Evolutionary conservation across 768 basidiomycete genomes (phyloP), one percentile per base, ranked within the genome.

Genomic region (Suillus occidentalis): DNA sequence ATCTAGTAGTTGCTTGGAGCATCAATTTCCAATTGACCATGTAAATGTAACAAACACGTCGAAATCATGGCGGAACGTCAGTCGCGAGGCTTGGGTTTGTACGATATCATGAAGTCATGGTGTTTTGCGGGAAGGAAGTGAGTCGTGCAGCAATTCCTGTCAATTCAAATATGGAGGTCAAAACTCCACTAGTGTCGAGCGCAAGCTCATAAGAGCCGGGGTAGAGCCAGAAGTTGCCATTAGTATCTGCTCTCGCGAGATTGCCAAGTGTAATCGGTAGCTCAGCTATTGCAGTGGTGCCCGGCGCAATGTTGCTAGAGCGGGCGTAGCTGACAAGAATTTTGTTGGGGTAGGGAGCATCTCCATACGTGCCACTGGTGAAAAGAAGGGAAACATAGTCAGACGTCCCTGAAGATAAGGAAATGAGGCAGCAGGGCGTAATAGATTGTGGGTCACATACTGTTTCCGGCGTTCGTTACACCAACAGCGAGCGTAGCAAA

Each of bases 321-420:
- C 85, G 83, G 18, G 78, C 75, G 70, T 85, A 88, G 3, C 81
- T 74, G 8, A 84, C 77, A 57, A 87, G 81, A 65, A 80, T 73
- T 72, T 86, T 86, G 62, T 83, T 83, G 25, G 85, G 85, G 61
- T 77, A 78, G 1, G 85, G 86, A 18, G 80, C 69, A 3, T 85
- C 84, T 2, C 85, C 85, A 31, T 76, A 80, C 5, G 77, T 77
- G 31, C 82, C 80, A 57, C 78, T 82, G 64, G 82, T 71, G 74
- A 86, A 88, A 16, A 86, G 75, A 61, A 87, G 78, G 10, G 84
- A 80, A 28, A 85, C 83, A 68, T 84, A 87, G 73, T 88, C 86
- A 13, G 85, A 87, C 0, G 81, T 72, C 14, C 77, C 73, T 67
- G 49, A 6, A 13, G n/a, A 37, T 9, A 16, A 63, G 34, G 14